Evolutionary conservation across 176 grass and related monocot genomes (phyloP).

Genomic region (Luzula sylvatica): DNA sequence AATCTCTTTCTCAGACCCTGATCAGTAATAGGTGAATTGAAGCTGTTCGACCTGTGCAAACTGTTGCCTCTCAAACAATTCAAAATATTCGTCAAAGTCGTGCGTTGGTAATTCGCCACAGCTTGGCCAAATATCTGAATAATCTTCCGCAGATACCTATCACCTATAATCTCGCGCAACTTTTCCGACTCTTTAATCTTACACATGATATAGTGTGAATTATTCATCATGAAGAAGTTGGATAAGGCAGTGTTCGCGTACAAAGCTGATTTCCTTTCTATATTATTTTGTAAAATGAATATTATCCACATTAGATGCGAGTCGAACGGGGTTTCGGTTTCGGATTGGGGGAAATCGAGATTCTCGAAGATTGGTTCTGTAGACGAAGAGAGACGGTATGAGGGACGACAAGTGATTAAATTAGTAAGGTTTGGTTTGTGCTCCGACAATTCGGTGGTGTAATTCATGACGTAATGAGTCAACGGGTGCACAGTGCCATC

Average conservation of each 20-base stretch:
- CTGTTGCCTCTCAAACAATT: conserved; percentile 77
- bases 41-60: conserved; percentile 65
- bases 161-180: conserved; percentile 48
- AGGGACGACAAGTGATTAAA: conserved; percentile 56
- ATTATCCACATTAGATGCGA: conserved; percentile 81
- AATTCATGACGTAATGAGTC: conserved; percentile 97
- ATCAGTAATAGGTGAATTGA: conserved; percentile 75
- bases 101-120: conserved; percentile 64
- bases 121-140: conserved; percentile 44
- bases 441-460: conserved; percentile 68
- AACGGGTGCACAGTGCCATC: conserved; percentile 84
- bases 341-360: conserved; percentile 53
- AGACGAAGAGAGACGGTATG: conserved; percentile 21
- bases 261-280: conserved; percentile 61
- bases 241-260: conserved; percentile 63
- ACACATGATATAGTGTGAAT: conserved; percentile 83
- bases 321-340: conserved; percentile 51
- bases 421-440: conserved; percentile 66
- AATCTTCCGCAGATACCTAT: conserved; percentile 58
- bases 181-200: conserved; percentile 74
- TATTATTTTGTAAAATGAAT: conserved; percentile 69
- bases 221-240: conserved; percentile 87
- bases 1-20: conserved; percentile 71
- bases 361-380: conserved; percentile 30
- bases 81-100: conserved; percentile 68